Evolutionary conservation across 2,329 filamentous ascomycete genomes (phyloP).

Genomic region (Pseudocercospora fijiensis): DNA sequence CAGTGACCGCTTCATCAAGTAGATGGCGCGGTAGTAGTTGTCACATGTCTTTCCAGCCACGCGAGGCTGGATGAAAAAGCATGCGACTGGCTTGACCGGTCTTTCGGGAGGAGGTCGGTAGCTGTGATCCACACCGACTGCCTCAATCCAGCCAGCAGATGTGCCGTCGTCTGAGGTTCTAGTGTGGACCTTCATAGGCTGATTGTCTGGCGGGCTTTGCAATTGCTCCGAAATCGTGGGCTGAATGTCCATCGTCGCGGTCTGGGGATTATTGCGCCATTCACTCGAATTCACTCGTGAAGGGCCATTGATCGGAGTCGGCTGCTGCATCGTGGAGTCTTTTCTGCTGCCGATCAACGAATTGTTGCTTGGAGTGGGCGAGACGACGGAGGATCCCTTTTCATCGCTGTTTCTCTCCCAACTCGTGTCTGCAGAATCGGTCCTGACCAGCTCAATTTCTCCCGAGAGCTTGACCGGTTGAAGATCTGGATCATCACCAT

Average conservation of each 20-base stretch:
- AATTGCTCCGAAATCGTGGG: slow-evolving; percentile 44
- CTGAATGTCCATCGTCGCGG: slow-evolving; percentile 52
- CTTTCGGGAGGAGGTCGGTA: slow-evolving; percentile 79
- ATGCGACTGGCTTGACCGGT: slow-evolving; percentile 73
- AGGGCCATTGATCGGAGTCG: slow-evolving; percentile 44
- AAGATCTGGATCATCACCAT: slow-evolving; percentile 75
- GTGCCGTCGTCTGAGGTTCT: slow-evolving; percentile 62
- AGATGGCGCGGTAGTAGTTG: slow-evolving; percentile 79
- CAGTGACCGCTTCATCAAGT: slow-evolving; percentile 73
- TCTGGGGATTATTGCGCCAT: slow-evolving; percentile 53
- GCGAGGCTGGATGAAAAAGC: slow-evolving; percentile 74
- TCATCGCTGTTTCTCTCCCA: slow-evolving; percentile 53
- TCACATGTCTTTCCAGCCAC: slow-evolving; percentile 52
- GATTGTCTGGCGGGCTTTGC: slow-evolving; percentile 49
- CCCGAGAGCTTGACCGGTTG: slow-evolving; percentile 73
- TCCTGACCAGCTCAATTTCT: slow-evolving; percentile 60
- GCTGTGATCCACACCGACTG: slow-evolving; percentile 79
- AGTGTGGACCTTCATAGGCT: slow-evolving; percentile 55
- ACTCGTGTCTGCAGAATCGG: slow-evolving; percentile 47
- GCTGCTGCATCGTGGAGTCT: slow-evolving; percentile 46
- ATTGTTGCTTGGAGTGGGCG: slow-evolving; percentile 50
- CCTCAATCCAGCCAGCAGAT: slow-evolving; percentile 82
- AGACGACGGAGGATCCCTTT: slow-evolving; percentile 57
- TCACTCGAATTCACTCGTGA: slow-evolving; percentile 50
- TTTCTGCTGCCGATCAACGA: slow-evolving; percentile 44